These are phyloP conservation scores for Aspergillus homomorphus DNA, from an alignment of 495 filamentous ascomycete species.

Conservation along the genomic window DNA sequence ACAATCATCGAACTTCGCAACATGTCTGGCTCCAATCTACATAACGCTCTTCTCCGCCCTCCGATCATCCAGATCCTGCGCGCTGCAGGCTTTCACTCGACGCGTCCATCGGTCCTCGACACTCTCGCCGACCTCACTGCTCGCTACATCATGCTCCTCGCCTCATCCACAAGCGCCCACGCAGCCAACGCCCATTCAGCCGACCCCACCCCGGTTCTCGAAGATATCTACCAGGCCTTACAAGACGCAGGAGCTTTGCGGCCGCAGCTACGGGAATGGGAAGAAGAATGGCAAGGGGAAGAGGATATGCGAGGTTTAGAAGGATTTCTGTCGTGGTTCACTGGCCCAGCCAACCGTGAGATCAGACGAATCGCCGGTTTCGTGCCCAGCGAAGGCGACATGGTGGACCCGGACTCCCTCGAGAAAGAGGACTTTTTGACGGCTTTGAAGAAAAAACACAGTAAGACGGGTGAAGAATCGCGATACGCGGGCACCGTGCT, in stretches of 20 bases:
- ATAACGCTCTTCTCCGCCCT: slow-evolving; percentile 76
- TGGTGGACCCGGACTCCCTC: slow-evolving; percentile 44
- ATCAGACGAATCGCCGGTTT: slow-evolving; percentile 67
- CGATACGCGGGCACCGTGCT: slow-evolving; percentile 77
- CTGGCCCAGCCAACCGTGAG: slow-evolving; percentile 63
- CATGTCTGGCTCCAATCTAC: slow-evolving; percentile 52
- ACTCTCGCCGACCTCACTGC: slow-evolving; percentile 70
- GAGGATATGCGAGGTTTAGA: slow-evolving; percentile 76
- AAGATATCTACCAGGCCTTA: slow-evolving; percentile 79
- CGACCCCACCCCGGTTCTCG: slow-evolving; percentile 52
- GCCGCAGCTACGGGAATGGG: slow-evolving; percentile 56
- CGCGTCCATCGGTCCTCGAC: slow-evolving; percentile 73
- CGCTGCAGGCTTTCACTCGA: slow-evolving; percentile 77
- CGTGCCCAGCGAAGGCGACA: slow-evolving; percentile 42
- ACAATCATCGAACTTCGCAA: not conserved
- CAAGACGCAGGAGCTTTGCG: slow-evolving; percentile 68
- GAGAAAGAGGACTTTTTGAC: slow-evolving; percentile 72
- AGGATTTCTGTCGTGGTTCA: slow-evolving; percentile 70
- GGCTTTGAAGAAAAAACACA: slow-evolving; percentile 78
- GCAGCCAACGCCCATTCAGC: slow-evolving; percentile 54
- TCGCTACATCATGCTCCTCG: slow-evolving; percentile 69
- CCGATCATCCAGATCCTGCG: slow-evolving; percentile 82
- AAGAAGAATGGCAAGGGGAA: slow-evolving; percentile 55
- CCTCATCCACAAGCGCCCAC: slow-evolving; percentile 57
- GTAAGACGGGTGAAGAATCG: slow-evolving; percentile 76